These are phyloP conservation scores for Buxus sempervirens DNA, from an alignment of 164 flowering plant species.

Conservation along the genomic window DNA sequence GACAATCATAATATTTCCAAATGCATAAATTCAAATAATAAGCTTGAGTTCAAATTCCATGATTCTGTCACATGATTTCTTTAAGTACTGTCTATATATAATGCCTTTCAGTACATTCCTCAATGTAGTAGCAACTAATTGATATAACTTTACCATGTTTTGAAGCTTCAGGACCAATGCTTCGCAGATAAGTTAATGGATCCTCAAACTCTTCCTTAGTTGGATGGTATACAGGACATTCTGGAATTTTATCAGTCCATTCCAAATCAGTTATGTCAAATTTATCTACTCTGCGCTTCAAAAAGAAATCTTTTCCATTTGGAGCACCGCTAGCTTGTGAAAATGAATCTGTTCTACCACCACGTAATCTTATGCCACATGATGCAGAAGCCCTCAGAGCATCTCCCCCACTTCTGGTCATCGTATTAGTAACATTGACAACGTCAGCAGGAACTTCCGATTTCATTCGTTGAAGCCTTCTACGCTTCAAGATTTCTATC, in stretches of 20 bases:
- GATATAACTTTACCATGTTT: conserved; percentile 53
- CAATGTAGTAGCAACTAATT: too few species aligned
- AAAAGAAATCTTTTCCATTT: conserved; percentile 37
- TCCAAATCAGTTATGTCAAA: conserved; percentile 54
- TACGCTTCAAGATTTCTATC: conserved; percentile 67
- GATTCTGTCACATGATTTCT: too few species aligned
- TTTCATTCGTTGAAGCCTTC: conserved; percentile 62
- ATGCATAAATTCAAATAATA: too few species aligned
- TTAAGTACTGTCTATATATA: too few species aligned
- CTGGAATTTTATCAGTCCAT: conserved; percentile 80
- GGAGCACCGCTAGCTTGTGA: conserved; percentile 27
- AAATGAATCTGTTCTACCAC: conserved; percentile 24
- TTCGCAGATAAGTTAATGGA: conserved; percentile 82
- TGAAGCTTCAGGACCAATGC: conserved; percentile 94
- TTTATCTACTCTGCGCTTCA: conserved; percentile 65
- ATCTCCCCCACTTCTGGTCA: conserved; percentile 90
- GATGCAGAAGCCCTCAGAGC: conserved; percentile 66
- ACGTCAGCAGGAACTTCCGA: conserved; percentile 33
- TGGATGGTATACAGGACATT: conserved; percentile 83
- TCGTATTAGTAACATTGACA: conserved; percentile 34
- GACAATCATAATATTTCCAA: background rate
- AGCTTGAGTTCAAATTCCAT: too few species aligned
- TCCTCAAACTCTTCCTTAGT: conserved; percentile 94
- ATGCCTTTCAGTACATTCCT: too few species aligned
- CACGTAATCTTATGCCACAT: conserved; percentile 58